Conservation (phyloP, 768 basidiomycete species). For the Boletus sp. region DNA sequence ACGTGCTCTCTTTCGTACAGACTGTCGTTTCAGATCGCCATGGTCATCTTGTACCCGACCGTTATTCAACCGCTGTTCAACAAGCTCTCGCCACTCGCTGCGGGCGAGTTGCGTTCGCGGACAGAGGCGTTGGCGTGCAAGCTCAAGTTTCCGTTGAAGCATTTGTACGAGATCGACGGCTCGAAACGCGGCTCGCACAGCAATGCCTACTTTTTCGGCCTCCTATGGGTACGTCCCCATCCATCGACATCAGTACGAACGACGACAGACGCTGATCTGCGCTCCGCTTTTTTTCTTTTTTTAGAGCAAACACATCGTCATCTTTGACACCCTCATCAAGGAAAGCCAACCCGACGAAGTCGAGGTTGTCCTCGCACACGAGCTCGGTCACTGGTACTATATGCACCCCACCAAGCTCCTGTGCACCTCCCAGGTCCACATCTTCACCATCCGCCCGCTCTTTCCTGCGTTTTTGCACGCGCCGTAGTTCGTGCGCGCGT, state of each 20-base stretch:
- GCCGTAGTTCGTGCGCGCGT: slow-evolving; percentile 73
- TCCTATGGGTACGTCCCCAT: slow-evolving; percentile 74
- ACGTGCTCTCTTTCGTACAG: slow-evolving; percentile 46
- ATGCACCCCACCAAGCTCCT: slow-evolving; percentile 90
- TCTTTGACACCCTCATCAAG: slow-evolving; percentile 96
- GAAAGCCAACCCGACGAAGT: slow-evolving; percentile 89
- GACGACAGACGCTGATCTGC: no score
- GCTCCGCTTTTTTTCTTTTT: neutral
- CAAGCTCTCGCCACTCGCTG: slow-evolving; percentile 83
- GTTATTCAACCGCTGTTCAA: slow-evolving; percentile 97
- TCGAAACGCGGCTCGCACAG: slow-evolving; percentile 93
- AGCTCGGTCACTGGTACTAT: slow-evolving; percentile 95
- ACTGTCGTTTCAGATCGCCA: slow-evolving; percentile 76
- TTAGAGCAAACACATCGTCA: slow-evolving; percentile 91
- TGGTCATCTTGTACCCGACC: slow-evolving; percentile 81
- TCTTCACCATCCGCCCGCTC: slow-evolving; percentile 79
- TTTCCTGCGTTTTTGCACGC: slow-evolving; percentile 91
- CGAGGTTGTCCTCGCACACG: slow-evolving; percentile 96
- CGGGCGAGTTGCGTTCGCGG: slow-evolving; percentile 72
- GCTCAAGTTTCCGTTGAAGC: slow-evolving; percentile 91
- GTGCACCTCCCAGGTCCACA: slow-evolving; percentile 80
- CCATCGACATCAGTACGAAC: no score
- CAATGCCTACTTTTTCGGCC: slow-evolving; percentile 98
- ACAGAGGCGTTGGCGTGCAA: slow-evolving; percentile 76
- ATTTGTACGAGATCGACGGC: slow-evolving; percentile 96